Percentiles rank a stretch among this genome's conserved stretches.
These are phyloP conservation scores for Babesia bovis DNA, from an alignment of 169 alveolate genomes.

Conservation along the genomic window DNA sequence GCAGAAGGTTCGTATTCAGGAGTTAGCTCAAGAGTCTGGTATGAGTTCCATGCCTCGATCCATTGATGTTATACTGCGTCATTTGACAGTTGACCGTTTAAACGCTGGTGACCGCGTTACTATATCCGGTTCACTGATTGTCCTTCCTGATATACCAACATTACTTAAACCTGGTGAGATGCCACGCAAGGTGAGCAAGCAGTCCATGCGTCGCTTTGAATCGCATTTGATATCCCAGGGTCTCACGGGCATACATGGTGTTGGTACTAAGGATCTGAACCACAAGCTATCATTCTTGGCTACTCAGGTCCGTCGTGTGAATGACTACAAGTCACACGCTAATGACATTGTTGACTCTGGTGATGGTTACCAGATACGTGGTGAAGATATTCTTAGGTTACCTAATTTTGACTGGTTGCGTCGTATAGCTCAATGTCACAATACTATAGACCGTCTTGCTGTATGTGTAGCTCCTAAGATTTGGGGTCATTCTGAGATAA, in stretches of 20 bases:
- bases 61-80: constrained; percentile 91
- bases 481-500: constrained; percentile 93
- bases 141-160: constrained; percentile 95
- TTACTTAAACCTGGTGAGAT: constrained; percentile 94
- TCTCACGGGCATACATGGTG: constrained; percentile 92
- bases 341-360: constrained; percentile 58
- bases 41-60: constrained; percentile 97
- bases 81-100: constrained; percentile 91
- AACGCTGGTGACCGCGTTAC: constrained; percentile 96
- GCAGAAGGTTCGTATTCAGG: constrained; percentile 94
- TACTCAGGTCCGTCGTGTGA: constrained; percentile 72
- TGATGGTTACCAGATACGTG: constrained; percentile 65
- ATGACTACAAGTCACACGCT: constrained; percentile 47
- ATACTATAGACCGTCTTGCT: constrained; percentile 84
- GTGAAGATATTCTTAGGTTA: constrained; percentile 72
- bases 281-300: constrained; percentile 90
- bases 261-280: constrained; percentile 91
- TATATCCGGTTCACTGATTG: constrained; percentile 91
- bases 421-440: constrained; percentile 74
- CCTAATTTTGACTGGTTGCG: constrained; percentile 77
- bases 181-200: constrained; percentile 74
- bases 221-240: constrained; percentile 76
- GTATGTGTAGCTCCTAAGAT: constrained; percentile 93
- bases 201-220: constrained; percentile 70
- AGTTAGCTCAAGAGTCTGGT: constrained; percentile 91